These are phyloP conservation scores for Naematelia encephala DNA, from an alignment of 768 basidiomycete genomes.

Conservation along the genomic window DNA sequence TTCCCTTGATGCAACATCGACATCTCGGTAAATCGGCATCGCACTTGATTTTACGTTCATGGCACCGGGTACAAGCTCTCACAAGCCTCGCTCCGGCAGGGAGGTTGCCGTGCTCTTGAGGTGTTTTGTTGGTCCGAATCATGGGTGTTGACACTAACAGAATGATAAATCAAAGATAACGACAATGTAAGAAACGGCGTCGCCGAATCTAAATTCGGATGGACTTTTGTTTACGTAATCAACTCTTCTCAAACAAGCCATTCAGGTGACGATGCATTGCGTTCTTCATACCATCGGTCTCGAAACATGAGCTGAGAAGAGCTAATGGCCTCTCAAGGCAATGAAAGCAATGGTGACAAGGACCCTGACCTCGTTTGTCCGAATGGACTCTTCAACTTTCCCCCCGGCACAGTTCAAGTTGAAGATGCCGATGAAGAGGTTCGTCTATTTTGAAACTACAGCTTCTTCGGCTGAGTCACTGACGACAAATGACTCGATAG, in stretches of 20 bases:
- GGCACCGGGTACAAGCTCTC: slow-evolving; percentile 6
- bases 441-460: too few species aligned
- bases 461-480: too few species aligned
- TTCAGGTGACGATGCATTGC: neutral
- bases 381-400: slow-evolving; percentile 35
- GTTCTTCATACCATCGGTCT: neutral
- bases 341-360: neutral
- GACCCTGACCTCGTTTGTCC: slow-evolving; percentile 18
- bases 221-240: too few species aligned
- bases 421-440: slow-evolving; percentile 48
- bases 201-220: neutral
- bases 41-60: slow-evolving; percentile 7
- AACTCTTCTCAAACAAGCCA: too few species aligned
- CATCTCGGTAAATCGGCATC: slow-evolving; percentile 7
- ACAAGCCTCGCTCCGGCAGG: slow-evolving; percentile 1
- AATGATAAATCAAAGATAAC: neutral
- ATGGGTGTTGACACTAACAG: neutral
- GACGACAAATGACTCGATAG: too few species aligned
- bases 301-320: neutral
- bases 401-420: slow-evolving; percentile 18
- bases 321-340: neutral
- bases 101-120: neutral
- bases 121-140: neutral
- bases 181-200: neutral
- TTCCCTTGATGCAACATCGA: slow-evolving; percentile 1